Percentiles rank a stretch among this genome's conserved stretches.
Evolutionary conservation across 306 rosid genomes (phyloP).

Genomic region (Cicer pinnatifidum): DNA sequence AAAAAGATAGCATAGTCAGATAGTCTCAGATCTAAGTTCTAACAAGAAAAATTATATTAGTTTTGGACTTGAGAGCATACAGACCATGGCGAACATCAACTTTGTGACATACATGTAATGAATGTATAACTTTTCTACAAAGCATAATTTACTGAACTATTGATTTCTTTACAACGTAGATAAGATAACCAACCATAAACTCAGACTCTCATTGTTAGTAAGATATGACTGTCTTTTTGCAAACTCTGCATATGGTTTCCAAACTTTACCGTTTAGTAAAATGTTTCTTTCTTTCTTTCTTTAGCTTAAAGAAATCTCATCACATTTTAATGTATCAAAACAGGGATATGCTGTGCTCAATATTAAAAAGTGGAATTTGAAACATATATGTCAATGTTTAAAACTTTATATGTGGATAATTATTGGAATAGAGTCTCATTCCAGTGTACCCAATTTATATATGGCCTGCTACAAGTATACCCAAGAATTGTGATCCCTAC

Average conservation of each 20-base stretch:
- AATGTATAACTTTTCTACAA: background rate
- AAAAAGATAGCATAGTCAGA: slow-evolving; percentile 4
- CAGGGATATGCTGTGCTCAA: background rate
- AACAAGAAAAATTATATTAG: background rate
- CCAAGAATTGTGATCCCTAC: no score
- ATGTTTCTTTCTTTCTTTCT: background rate
- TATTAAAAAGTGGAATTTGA: no score
- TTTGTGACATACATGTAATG: background rate
- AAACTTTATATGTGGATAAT: no score
- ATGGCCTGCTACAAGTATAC: no score
- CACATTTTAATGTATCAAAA: slow-evolving; percentile 5
- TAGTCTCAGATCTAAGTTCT: slow-evolving; percentile 28
- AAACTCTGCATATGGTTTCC: background rate
- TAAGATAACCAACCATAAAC: background rate
- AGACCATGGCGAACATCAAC: background rate
- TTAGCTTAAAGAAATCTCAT: background rate
- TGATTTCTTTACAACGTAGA: background rate
- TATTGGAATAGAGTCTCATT: no score
- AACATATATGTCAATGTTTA: no score
- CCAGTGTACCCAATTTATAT: no score
- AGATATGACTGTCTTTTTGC: background rate
- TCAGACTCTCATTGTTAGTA: background rate
- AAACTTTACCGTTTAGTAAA: slow-evolving; percentile 12
- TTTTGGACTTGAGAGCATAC: background rate
- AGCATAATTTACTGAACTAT: background rate